Conservation (phyloP, 805 yeast species). For the Saccharomycopsis sp. region DNA sequence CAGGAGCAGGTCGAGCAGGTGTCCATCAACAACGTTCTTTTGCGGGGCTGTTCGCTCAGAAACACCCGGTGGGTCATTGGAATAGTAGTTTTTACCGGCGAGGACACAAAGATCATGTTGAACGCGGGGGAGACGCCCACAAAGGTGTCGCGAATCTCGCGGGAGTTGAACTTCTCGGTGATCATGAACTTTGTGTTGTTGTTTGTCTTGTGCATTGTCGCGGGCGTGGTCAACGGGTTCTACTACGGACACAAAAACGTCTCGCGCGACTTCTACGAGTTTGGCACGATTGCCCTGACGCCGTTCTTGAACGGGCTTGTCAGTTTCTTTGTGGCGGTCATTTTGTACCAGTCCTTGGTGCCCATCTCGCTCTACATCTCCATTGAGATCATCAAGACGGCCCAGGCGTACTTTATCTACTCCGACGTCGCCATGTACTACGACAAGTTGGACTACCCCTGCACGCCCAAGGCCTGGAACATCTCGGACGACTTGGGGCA, state of each 20-base stretch:
- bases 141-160: conserved; percentile 64
- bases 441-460: conserved; percentile 64
- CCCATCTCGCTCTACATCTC: conserved; percentile 81
- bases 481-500: conserved; percentile 84
- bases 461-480: conserved; percentile 80
- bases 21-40: conserved; percentile 52
- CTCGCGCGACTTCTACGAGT: conserved; percentile 63
- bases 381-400: conserved; percentile 74
- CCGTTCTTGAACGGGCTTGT: conserved; percentile 65
- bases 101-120: conserved; percentile 73
- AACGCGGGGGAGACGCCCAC: conserved; percentile 78
- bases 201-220: conserved; percentile 59
- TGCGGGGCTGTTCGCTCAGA: conserved; percentile 73
- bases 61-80: conserved; percentile 84
- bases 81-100: conserved; percentile 68
- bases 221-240: conserved; percentile 67
- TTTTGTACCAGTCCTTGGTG: conserved; percentile 70
- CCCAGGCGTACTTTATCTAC: conserved; percentile 74
- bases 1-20: conserved; percentile 40
- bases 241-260: conserved; percentile 41
- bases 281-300: conserved; percentile 58
- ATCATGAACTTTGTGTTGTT: conserved; percentile 56
- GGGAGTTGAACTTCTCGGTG: conserved; percentile 67
- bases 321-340: conserved; percentile 68
- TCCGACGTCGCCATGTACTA: conserved; percentile 71